Percentiles rank a stretch among this genome's conserved stretches.
Evolutionary conservation across 1,284 basidiomycete species (phyloP).

Genomic region (Sutorius eximius): DNA sequence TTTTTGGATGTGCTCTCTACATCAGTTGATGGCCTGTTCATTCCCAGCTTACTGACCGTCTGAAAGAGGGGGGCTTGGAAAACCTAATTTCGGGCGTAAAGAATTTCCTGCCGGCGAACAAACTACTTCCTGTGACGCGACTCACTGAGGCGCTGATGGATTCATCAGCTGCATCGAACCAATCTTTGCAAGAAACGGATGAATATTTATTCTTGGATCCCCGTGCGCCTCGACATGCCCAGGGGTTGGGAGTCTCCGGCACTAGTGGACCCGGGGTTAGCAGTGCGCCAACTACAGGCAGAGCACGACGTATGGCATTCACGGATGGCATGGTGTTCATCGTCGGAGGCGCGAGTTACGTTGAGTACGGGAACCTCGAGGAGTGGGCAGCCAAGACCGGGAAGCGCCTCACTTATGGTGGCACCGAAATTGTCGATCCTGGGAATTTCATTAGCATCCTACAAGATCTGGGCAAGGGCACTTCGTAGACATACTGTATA

Average conservation of each 20-base stretch:
- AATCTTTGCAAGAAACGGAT: conserved; percentile 94
- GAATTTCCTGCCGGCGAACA: conserved; percentile 95
- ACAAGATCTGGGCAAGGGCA: conserved; percentile 56
- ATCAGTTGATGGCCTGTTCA: conserved; percentile 6
- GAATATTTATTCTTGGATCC: conserved; percentile 96
- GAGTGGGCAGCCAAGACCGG: conserved; percentile 85
- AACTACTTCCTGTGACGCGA: conserved; percentile 90
- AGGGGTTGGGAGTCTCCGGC: conserved; percentile 51
- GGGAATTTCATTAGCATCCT: conserved; percentile 77
- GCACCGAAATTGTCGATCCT: conserved; percentile 93
- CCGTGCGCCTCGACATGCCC: conserved; percentile 63
- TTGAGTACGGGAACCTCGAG: conserved; percentile 95
- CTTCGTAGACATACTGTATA: conserved; percentile 13
- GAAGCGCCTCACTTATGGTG: conserved; percentile 90
- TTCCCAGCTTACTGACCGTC: conserved; percentile 79
- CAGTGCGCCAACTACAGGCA: conserved; percentile 44
- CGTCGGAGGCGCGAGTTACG: conserved; percentile 95
- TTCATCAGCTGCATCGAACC: conserved; percentile 86
- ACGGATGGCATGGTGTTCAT: conserved; percentile 91
- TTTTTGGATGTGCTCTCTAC: background rate
- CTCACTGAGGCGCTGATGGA: conserved; percentile 97
- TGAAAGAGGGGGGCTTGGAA: conserved; percentile 94
- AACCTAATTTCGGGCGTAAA: conserved; percentile 97
- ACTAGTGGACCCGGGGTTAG: conserved; percentile 44
- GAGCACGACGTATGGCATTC: conserved; percentile 77